Conservation (phyloP, 495 filamentous ascomycete genomes). For the Cryomyces antarcticus region DNA sequence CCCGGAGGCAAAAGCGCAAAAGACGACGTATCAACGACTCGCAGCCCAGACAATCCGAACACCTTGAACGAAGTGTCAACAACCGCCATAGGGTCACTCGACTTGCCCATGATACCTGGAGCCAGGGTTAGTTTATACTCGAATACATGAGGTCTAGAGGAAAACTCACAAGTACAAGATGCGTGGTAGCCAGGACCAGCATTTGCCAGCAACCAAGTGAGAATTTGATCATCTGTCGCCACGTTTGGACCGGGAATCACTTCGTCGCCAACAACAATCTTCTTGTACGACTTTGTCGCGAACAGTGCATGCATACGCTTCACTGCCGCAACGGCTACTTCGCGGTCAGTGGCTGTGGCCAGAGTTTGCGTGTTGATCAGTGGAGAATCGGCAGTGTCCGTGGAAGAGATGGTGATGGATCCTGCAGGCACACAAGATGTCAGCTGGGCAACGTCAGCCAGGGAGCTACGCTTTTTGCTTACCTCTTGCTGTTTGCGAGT, state of each 20-base stretch:
- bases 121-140: no score
- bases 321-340: background rate
- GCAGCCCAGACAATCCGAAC: background rate
- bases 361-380: background rate
- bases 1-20: slow-evolving; percentile 1
- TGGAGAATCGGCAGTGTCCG: background rate
- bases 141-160: no score
- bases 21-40: background rate
- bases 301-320: background rate
- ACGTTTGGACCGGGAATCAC: background rate
- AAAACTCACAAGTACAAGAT: background rate
- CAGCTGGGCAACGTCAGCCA: no score
- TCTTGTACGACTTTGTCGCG: no score
- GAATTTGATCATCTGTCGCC: background rate
- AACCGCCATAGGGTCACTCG: background rate
- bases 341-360: background rate
- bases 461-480: no score
- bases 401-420: background rate
- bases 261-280: background rate
- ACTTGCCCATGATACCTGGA: background rate
- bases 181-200: background rate
- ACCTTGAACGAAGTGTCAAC: background rate
- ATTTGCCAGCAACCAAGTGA: background rate
- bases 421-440: no score
- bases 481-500: no score